A percentile compares a stretch with the other conserved stretches of the same genome.
These are phyloP conservation scores for Bipolaris sorokiniana DNA, from an alignment of 2,329 filamentous ascomycete species.

Conservation along the genomic window DNA sequence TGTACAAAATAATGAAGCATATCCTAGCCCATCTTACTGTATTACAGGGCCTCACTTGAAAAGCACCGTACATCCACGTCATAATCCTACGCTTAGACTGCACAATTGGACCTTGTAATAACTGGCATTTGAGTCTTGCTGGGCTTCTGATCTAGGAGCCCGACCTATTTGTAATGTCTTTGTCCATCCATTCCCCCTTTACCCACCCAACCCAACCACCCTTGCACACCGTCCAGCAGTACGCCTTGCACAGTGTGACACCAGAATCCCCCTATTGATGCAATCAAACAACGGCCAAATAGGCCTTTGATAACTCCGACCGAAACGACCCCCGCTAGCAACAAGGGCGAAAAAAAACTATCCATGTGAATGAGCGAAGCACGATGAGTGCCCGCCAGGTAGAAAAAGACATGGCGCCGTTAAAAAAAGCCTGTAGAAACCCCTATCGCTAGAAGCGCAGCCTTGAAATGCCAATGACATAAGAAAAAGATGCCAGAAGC, in stretches of 20 bases:
- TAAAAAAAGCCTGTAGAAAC: neutral
- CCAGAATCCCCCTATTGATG: neutral
- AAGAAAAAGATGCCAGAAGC: neutral
- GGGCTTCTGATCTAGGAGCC: neutral
- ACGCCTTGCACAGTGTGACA: slow-evolving; percentile 5
- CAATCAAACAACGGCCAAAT: slow-evolving; percentile 4
- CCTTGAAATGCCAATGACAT: slow-evolving; percentile 1
- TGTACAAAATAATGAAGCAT: neutral
- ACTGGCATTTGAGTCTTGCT: neutral
- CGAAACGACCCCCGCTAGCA: slow-evolving; percentile 11
- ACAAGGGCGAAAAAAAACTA: neutral
- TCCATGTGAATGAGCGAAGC: slow-evolving; percentile 5
- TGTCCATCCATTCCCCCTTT: neutral
- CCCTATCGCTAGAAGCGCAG: slow-evolving; percentile 7
- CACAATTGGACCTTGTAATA: neutral
- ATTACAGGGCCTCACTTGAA: neutral
- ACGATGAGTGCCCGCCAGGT: slow-evolving; percentile 4
- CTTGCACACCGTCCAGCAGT: slow-evolving; percentile 15
- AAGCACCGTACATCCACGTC: too few species aligned
- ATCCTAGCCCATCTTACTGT: neutral
- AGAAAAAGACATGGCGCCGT: slow-evolving; percentile 8
- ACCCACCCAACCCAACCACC: neutral
- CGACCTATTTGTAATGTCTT: neutral
- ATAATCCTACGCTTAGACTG: neutral
- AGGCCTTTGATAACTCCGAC: neutral